Evolutionary conservation across 768 basidiomycete species (phyloP), one percentile per base, ranked within the genome.

Genomic region (Lactifluus pinguis): DNA sequence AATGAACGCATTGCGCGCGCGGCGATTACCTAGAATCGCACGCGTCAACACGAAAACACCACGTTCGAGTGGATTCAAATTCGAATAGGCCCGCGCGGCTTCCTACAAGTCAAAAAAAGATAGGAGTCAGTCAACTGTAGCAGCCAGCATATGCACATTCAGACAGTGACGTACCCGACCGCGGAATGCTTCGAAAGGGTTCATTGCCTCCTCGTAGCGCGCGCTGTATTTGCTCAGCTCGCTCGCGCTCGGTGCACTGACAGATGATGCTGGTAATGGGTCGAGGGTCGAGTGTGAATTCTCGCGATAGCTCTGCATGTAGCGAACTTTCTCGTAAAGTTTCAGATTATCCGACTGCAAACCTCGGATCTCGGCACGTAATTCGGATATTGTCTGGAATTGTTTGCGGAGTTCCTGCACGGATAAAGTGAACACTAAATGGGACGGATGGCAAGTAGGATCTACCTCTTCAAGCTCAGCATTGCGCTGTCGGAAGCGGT

Each of bases 321-420:
- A 98, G 62, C 95, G 85, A 54, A 98, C 95, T 76, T 98, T 99
- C 74, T 98, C 97, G 73, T 98, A 98, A 61, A 98, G 76, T 72
- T 99, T 98, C 49, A 99, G 82, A 71, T 98, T 99, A 73, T 98
- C 97, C 1, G 86, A 80, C 73, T 98, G 95, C 42, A 99, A 79
- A 57, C 83, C 84, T 72, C 95, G 93, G 74, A 94, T 85, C 74
- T 98, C 97, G 29, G 85, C 75, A 17, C 95, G 86, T n/a, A 98
- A 77, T 68, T 97, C 95, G 0, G 93, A 92, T 61, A 98, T 95
- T 60, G 86, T 82, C 62, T 94, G 92, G 76, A 89, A 95, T 73
- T 98, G 97, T 67, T 90, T 94, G 51, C 94, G 87, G 4, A 98
- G 82, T 75, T 99, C 94, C 89, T 95, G 11, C 32, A 14, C 13